Percentiles rank a stretch among this genome's conserved stretches.
These are phyloP conservation scores for Diaporthe longicolla DNA, from an alignment of 2,329 filamentous ascomycete species.

Conservation along the genomic window DNA sequence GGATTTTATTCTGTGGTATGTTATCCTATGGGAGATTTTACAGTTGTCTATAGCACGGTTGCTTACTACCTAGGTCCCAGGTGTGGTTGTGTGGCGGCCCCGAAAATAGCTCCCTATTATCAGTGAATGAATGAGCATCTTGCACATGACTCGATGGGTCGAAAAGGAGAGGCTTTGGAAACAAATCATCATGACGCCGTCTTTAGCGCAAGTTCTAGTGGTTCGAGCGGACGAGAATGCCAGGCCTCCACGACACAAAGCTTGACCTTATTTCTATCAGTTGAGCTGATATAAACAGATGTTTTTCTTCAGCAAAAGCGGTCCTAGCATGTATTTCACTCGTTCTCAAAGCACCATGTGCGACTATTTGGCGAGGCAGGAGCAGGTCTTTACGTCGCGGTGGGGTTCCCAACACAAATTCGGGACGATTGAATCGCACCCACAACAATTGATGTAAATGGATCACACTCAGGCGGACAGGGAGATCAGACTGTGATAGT, in stretches of 20 bases:
- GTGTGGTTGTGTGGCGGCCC: too few species aligned
- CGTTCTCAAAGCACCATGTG: background rate
- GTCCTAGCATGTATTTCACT: background rate
- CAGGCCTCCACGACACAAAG: background rate
- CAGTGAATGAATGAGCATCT: background rate
- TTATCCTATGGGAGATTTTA: too few species aligned
- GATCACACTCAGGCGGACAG: background rate
- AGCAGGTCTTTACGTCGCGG: background rate
- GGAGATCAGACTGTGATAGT: background rate
- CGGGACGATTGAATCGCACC: too few species aligned
- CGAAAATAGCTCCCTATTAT: too few species aligned
- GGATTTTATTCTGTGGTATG: too few species aligned
- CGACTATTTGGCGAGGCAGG: background rate
- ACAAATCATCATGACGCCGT: background rate
- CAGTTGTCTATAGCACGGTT: too few species aligned
- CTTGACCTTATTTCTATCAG: background rate
- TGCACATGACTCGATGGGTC: background rate
- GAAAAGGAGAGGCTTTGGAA: background rate
- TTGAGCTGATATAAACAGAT: background rate
- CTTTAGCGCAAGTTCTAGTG: background rate
- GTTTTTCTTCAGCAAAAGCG: background rate
- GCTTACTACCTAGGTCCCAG: too few species aligned
- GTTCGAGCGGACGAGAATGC: too few species aligned
- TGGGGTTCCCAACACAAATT: background rate
- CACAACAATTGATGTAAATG: too few species aligned